phyloP scores from a whole-genome alignment of 164 flowering plant genomes.

The Chloranthus sessilifolius region DNA sequence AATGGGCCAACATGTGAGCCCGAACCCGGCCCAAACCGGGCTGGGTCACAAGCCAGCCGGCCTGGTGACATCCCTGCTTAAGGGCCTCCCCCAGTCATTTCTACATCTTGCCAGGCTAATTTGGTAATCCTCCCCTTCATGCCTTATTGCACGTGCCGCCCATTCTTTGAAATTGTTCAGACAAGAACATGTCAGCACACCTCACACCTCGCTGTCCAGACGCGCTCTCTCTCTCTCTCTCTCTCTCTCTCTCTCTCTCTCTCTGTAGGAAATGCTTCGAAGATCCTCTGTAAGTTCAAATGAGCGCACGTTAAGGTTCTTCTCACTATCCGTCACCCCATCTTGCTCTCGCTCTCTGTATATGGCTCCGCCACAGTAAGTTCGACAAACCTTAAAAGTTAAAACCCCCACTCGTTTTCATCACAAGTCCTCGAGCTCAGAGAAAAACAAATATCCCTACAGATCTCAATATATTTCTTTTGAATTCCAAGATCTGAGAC shows the following conservation, averaged over 20 bases:
- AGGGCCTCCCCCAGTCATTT: background rate
- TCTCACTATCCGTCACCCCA: background rate
- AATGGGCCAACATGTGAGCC: no score
- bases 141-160: background rate
- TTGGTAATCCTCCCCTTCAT: background rate
- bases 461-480: background rate
- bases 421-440: background rate
- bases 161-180: background rate
- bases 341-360: background rate
- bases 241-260: background rate
- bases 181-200: no score
- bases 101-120: background rate
- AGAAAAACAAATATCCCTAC: no score
- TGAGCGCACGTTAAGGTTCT: constrained; percentile 8
- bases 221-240: no score
- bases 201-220: no score
- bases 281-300: no score
- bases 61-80: no score
- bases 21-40: no score
- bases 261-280: background rate
- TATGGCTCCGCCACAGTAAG: no score
- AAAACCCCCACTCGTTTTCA: background rate
- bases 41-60: no score
- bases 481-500: background rate
- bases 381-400: no score